Conservation (phyloP, 2,329 filamentous ascomycete species). For the Celoporthe dispersa region DNA sequence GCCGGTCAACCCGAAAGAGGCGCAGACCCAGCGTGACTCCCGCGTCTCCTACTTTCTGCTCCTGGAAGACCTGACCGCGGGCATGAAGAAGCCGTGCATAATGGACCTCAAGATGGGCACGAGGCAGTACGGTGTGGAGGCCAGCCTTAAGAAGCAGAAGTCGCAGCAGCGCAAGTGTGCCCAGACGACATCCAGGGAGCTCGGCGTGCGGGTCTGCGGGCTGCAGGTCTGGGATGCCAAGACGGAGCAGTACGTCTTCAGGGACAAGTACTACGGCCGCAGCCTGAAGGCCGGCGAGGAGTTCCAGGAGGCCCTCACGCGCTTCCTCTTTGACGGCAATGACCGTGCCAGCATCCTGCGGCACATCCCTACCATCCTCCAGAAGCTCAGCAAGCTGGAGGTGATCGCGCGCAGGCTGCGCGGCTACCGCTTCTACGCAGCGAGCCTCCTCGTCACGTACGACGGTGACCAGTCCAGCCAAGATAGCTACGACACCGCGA, state of each 20-base stretch:
- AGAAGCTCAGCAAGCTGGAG: conserved; percentile 83
- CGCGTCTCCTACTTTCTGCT: conserved; percentile 92
- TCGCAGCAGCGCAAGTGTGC: conserved; percentile 94
- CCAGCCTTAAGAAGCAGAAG: conserved; percentile 86
- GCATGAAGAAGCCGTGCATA: conserved; percentile 95
- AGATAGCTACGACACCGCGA: conserved; percentile 55
- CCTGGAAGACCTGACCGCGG: conserved; percentile 91
- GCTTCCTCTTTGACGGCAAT: conserved; percentile 89
- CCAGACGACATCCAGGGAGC: conserved; percentile 85
- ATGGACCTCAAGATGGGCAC: conserved; percentile 99
- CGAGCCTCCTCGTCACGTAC: conserved; percentile 92
- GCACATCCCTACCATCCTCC: conserved; percentile 85
- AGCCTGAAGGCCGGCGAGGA: conserved; percentile 84
- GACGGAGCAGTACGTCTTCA: conserved; percentile 85
- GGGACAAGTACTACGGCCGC: conserved; percentile 97
- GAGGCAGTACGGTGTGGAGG: conserved; percentile 92
- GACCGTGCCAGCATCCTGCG: conserved; percentile 78
- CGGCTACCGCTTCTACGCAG: conserved; percentile 93
- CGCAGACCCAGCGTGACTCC: conserved; percentile 63
- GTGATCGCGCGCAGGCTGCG: conserved; percentile 78
- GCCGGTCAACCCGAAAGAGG: conserved; percentile 78
- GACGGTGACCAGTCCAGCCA: conserved; percentile 72
- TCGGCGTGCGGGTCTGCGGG: conserved; percentile 92
- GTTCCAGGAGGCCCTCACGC: conserved; percentile 85
- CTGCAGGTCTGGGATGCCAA: conserved; percentile 94